Conservation (phyloP, 768 basidiomycete genomes). For the Boletus vermiculosoides region DNA sequence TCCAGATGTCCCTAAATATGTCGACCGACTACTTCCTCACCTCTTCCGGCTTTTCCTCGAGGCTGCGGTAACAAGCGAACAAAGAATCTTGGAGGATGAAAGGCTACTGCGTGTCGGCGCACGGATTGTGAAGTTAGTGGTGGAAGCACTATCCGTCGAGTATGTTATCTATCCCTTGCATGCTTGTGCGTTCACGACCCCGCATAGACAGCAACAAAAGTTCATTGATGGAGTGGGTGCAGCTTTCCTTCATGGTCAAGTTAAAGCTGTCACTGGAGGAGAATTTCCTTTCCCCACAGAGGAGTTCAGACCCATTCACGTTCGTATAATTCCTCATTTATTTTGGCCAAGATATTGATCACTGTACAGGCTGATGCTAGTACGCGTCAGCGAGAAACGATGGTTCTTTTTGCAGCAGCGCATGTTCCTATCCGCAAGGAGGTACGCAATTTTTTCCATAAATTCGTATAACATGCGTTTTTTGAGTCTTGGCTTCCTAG, state of each 20-base stretch:
- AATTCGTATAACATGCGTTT: neutral
- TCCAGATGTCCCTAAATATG: conserved; percentile 75
- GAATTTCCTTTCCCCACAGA: conserved; percentile 39
- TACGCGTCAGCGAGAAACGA: conserved; percentile 55
- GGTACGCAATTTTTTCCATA: conserved; percentile 37
- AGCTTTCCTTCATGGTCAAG: conserved; percentile 44
- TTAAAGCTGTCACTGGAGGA: conserved; percentile 53
- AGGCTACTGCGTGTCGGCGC: conserved; percentile 45
- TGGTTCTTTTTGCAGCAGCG: conserved; percentile 65
- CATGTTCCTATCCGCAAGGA: conserved; percentile 66
- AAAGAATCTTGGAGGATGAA: conserved; percentile 37
- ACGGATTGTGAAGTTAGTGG: conserved; percentile 64
- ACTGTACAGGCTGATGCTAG: conserved; percentile 17
- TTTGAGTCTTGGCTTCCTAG: conserved; percentile 34
- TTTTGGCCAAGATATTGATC: neutral
- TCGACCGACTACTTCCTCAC: conserved; percentile 70
- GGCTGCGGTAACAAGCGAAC: conserved; percentile 33
- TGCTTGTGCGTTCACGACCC: neutral
- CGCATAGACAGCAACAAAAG: conserved; percentile 54
- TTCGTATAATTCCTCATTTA: conserved; percentile 27
- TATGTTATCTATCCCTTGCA: conserved; percentile 41
- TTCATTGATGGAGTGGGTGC: conserved; percentile 45
- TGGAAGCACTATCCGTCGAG: conserved; percentile 62
- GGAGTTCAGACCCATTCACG: conserved; percentile 52
- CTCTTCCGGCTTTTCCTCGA: conserved; percentile 65